A percentile compares a stretch with the other conserved stretches of the same genome.
These are phyloP conservation scores for Ogataea philodendri DNA, from an alignment of 805 yeast genomes.

Conservation along the genomic window DNA sequence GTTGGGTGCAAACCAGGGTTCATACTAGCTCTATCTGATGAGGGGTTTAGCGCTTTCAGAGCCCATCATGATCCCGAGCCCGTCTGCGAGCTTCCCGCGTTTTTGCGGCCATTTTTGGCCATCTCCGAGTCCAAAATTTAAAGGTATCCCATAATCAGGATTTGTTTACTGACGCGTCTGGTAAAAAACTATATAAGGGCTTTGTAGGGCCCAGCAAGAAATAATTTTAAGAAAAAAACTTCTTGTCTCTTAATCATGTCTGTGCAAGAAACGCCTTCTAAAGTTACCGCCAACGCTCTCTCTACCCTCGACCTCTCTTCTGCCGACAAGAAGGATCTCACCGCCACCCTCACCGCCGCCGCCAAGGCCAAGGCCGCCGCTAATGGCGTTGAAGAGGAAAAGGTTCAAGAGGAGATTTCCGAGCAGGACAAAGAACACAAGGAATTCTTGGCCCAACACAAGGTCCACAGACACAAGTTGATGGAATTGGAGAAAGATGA, in stretches of 20 bases:
- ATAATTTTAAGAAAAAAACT: conserved; percentile 4
- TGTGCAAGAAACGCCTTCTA: conserved; percentile 68
- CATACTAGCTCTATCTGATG: not conserved
- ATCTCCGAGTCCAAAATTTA: not conserved
- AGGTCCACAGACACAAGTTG: conserved; percentile 68
- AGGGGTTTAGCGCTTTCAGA: too few species aligned
- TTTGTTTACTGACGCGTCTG: conserved; percentile 17
- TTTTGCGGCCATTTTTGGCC: not conserved
- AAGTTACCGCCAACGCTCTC: conserved; percentile 57
- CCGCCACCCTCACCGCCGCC: conserved; percentile 40
- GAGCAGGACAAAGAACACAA: conserved; percentile 43
- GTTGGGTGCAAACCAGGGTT: not conserved
- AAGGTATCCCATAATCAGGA: conserved; percentile 4
- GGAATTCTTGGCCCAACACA: conserved; percentile 58
- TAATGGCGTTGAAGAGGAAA: conserved; percentile 17
- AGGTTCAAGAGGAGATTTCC: conserved; percentile 11
- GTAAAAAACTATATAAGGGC: conserved; percentile 13
- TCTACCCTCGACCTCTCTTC: conserved; percentile 47
- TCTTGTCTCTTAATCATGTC: conserved; percentile 38
- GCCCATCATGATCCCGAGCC: too few species aligned
- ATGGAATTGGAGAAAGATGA: conserved; percentile 81
- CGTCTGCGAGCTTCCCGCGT: too few species aligned
- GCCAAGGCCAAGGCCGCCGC: conserved; percentile 37
- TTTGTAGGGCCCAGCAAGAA: conserved; percentile 2
- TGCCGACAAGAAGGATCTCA: conserved; percentile 42